Evolutionary conservation across 768 basidiomycete genomes (phyloP), one percentile per base, ranked within the genome.

Genomic region (Pisolithus microcarpus): DNA sequence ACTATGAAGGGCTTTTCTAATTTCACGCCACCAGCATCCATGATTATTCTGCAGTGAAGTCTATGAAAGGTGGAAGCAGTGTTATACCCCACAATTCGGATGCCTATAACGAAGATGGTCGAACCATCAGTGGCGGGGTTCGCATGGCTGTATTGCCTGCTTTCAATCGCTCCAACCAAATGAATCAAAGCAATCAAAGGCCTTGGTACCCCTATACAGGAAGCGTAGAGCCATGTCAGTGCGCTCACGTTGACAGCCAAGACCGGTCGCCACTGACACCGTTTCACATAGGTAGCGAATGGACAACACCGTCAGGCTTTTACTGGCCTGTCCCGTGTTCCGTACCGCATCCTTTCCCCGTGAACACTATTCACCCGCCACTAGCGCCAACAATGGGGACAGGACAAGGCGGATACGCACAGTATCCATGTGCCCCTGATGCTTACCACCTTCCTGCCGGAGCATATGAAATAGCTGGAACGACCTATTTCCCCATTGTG

Each of bases 181-280:
- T 34, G 7, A 44, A 36, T 38, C 16, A 28, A 13, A 46, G 49
- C n/a, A 24, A 26, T 24, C 46, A 49, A 13, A 56, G 60, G 34
- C 67, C 66, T 48, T 68, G 54, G 23, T 65, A 66, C 51, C 61
- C 65, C 24, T 70, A 70, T 48, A 63, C 69, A 4, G 57, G 56
- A 24, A 63, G 62, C 18, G 57, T 61, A 40, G 50, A 61, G 38
- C 54, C 65, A 38, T 68, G 70, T 73, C 60, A 50, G 72, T 65
- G 42, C 16, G 50, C 46, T 28, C 36, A 28, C n/a, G 18, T 48
- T 24, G 26, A 31, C 23, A 36, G 40, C 36, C n/a, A 3, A 30
- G 30, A 13, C 38, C 7, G 47, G 1, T 21, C 19, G 19, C 15
- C 16, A 3, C 46, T 56, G 53, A 46, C 28, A 40, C 30, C 19